phyloP scores from a whole-genome alignment of 441 rosid species.

The Metrosideros polymorpha region DNA sequence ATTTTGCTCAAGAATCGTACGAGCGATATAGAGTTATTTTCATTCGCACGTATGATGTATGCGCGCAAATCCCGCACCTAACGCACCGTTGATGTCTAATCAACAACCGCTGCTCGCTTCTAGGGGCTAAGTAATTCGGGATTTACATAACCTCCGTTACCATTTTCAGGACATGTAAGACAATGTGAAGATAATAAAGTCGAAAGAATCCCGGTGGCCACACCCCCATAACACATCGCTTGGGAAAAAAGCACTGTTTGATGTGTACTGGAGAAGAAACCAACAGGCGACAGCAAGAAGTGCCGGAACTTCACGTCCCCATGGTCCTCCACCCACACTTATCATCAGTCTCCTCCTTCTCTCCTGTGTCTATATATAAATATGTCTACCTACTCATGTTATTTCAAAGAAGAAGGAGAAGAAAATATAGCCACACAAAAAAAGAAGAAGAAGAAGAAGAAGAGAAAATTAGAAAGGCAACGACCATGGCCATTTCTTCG shows the following conservation, averaged over 20 bases:
- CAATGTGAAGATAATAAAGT: neutral
- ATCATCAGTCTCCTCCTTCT: neutral
- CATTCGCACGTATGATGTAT: neutral
- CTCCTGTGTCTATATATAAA: neutral
- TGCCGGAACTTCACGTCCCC: neutral
- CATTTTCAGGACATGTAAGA: neutral
- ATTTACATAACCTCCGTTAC: fast-evolving
- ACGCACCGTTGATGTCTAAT: neutral
- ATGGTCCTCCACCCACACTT: neutral
- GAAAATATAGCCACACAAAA: neutral
- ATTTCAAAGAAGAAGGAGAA: neutral
- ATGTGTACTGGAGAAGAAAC: neutral
- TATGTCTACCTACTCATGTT: neutral
- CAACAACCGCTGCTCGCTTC: neutral
- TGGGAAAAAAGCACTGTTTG: neutral
- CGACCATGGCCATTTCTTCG: neutral
- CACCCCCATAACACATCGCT: neutral
- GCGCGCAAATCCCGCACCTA: neutral
- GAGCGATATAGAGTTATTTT: neutral
- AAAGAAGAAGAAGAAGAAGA: neutral
- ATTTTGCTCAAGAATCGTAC: neutral
- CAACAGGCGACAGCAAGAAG: neutral
- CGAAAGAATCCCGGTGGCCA: neutral
- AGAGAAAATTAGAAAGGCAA: neutral
- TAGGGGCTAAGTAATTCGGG: neutral